Evolutionary conservation across 1,284 basidiomycete species (phyloP).

Genomic region (Somion occarium): DNA sequence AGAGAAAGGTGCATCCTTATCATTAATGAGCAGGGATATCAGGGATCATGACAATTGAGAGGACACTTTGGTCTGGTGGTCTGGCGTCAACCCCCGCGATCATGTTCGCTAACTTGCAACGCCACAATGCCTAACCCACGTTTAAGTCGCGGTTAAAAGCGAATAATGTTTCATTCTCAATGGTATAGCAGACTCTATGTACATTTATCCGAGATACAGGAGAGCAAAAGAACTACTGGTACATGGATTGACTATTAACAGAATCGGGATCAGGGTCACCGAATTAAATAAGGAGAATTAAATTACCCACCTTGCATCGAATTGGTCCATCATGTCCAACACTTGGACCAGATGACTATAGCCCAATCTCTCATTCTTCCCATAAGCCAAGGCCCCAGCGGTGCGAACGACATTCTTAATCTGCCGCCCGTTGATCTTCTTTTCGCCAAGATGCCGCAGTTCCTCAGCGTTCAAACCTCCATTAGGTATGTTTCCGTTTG

Average conservation of each 20-base stretch:
- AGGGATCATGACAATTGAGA: background rate
- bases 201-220: background rate
- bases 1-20: background rate
- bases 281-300: background rate
- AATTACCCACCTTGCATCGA: constrained; percentile 43
- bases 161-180: background rate
- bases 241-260: constrained; percentile 6
- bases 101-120: too few species aligned
- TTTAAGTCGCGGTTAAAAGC: too few species aligned
- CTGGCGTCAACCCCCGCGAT: too few species aligned
- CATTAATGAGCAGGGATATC: background rate
- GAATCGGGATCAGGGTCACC: background rate
- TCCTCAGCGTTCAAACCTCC: constrained; percentile 36
- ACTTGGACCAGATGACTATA: constrained; percentile 51
- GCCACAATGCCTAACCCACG: too few species aligned
- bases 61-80: too few species aligned
- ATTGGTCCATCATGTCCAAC: constrained; percentile 57
- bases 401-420: constrained; percentile 65
- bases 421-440: constrained; percentile 55
- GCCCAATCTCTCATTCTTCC: constrained; percentile 38
- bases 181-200: background rate
- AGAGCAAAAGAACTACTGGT: constrained; percentile 3
- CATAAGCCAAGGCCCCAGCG: constrained; percentile 51
- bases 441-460: constrained; percentile 41
- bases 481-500: constrained; percentile 31